These are phyloP conservation scores for Candida sojae DNA, from an alignment of 1,139 yeast species.

Conservation along the genomic window DNA sequence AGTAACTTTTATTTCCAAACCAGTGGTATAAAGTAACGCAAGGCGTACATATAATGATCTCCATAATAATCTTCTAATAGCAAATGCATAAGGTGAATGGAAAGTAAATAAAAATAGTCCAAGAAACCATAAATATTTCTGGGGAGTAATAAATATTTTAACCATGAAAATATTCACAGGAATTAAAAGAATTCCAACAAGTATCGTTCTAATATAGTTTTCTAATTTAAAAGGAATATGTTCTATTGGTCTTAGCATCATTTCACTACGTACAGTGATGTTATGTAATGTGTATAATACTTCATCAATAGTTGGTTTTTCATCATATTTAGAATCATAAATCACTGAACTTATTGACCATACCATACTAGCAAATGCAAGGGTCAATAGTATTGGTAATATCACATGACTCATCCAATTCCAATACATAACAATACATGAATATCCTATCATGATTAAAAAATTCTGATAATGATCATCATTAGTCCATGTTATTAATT, in stretches of 20 bases:
- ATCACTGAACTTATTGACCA: conserved; percentile 50
- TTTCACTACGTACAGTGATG: conserved; percentile 46
- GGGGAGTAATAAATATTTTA: conserved; percentile 37
- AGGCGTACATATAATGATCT: conserved; percentile 51
- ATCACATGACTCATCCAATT: conserved; percentile 30
- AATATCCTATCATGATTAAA: conserved; percentile 40
- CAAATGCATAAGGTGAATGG: conserved; percentile 56
- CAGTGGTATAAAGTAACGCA: conserved; percentile 46
- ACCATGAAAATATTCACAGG: conserved; percentile 49
- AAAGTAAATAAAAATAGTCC: conserved; percentile 48
- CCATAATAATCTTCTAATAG: conserved; percentile 54
- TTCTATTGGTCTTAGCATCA: conserved; percentile 43
- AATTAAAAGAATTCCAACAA: conserved; percentile 38
- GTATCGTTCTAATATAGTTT: conserved; percentile 32
- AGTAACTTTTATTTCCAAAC: conserved; percentile 37
- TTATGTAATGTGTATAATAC: conserved; percentile 54
- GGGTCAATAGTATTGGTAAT: conserved; percentile 39
- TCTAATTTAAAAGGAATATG: conserved; percentile 27
- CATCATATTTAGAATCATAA: conserved; percentile 44
- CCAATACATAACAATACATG: conserved; percentile 51
- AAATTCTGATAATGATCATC: conserved; percentile 52
- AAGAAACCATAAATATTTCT: conserved; percentile 33
- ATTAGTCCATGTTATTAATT: conserved; percentile 57
- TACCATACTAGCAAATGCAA: conserved; percentile 38
- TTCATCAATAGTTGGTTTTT: conserved; percentile 60